Evolutionary conservation across 371 early-diverging fungal species (phyloP).

Genomic region (Entomophthora muscae): DNA sequence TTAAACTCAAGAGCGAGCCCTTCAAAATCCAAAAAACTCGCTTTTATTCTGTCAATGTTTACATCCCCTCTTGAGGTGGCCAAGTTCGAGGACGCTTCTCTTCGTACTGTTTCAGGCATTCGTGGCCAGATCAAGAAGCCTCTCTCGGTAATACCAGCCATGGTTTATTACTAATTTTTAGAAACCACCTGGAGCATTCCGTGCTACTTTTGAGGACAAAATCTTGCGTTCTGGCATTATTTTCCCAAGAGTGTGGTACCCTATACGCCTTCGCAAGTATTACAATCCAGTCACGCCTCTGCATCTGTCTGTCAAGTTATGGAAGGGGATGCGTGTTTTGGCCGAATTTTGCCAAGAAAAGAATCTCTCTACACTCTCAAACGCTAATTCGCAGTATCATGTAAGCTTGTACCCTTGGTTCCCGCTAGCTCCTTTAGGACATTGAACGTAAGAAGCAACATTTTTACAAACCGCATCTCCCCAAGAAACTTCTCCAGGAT

Average conservation of each 20-base stretch:
- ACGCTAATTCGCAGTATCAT: conserved; percentile 69
- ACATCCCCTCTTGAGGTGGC: conserved; percentile 92
- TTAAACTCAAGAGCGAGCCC: conserved; percentile 92
- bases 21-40: conserved; percentile 93
- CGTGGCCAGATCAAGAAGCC: conserved; percentile 97
- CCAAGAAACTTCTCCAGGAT: conserved; percentile 56
- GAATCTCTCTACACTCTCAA: conserved; percentile 39
- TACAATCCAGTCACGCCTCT: conserved; percentile 90
- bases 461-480: conserved; percentile 71
- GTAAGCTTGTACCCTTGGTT: no score
- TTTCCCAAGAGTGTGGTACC: conserved; percentile 93
- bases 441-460: conserved; percentile 65
- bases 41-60: conserved; percentile 98
- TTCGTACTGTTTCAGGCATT: conserved; percentile 94
- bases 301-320: conserved; percentile 43
- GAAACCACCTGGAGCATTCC: conserved; percentile 84
- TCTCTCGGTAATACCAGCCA: conserved; percentile 21
- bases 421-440: conserved; percentile 27
- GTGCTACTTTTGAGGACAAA: conserved; percentile 98
- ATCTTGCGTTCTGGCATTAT: conserved; percentile 91
- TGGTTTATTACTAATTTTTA: conserved; percentile 16
- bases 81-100: conserved; percentile 91
- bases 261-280: conserved; percentile 77
- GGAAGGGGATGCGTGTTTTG: conserved; percentile 82
- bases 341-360: conserved; percentile 74